phyloP scores from a whole-genome alignment of 2,329 filamentous ascomycete species.

The Fusarium sp. region DNA sequence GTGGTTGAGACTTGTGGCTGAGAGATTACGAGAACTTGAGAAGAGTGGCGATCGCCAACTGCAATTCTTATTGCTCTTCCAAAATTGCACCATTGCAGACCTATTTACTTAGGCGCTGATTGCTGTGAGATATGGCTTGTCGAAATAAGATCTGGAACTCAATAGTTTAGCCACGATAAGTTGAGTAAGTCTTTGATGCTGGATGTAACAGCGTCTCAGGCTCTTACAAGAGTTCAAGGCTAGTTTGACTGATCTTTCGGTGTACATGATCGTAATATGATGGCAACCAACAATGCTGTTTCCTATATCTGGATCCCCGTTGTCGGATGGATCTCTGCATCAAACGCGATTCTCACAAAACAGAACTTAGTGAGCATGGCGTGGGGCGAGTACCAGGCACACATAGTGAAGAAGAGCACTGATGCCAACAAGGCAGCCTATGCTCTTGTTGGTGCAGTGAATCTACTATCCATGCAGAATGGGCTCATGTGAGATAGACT shows the following conservation, averaged over 20 bases:
- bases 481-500: rapidly evolving
- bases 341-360: rapidly evolving
- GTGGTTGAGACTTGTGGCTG: no score
- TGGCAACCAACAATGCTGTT: no score
- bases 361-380: rapidly evolving
- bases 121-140: background rate
- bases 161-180: rapidly evolving
- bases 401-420: rapidly evolving
- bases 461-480: rapidly evolving
- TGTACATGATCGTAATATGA: background rate
- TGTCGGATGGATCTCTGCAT: rapidly evolving
- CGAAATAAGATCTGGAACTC: background rate
- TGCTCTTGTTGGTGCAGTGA: rapidly evolving
- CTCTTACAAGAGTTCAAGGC: no score
- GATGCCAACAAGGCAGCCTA: background rate
- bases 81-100: background rate
- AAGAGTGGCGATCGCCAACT: no score
- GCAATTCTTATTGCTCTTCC: no score
- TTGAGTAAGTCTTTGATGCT: no score
- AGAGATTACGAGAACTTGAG: no score
- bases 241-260: rapidly evolving
- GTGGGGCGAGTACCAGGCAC: background rate
- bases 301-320: rapidly evolving
- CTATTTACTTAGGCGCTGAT: background rate
- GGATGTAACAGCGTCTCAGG: no score